Percentiles rank a stretch among this genome's conserved stretches.
These are phyloP conservation scores for Coffea humblotiana DNA, from an alignment of 305 asterid genomes.

Conservation along the genomic window DNA sequence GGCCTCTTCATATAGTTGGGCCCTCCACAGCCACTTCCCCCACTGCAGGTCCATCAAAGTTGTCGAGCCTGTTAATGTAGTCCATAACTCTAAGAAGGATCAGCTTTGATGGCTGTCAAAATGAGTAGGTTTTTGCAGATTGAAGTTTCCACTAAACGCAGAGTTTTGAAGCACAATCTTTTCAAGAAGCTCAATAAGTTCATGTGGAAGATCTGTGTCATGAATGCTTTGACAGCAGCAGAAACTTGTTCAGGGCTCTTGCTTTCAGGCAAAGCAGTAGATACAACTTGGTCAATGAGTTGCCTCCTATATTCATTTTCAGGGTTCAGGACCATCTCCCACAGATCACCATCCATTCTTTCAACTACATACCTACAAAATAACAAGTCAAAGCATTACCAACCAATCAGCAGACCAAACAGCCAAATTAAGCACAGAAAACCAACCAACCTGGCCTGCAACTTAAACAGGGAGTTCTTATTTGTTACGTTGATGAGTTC, in stretches of 20 bases:
- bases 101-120: slow-evolving; percentile 97
- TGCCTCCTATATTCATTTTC: slow-evolving; percentile 97
- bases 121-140: slow-evolving; percentile 92
- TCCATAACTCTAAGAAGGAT: slow-evolving; percentile 97
- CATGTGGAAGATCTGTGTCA: slow-evolving; percentile 99
- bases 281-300: slow-evolving; percentile 99
- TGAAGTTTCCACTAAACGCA: slow-evolving; percentile 97
- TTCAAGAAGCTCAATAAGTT: slow-evolving; percentile 95
- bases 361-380: slow-evolving; percentile 87
- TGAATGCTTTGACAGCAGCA: slow-evolving; percentile 98
- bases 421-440: slow-evolving; percentile 17
- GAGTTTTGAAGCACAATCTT: slow-evolving; percentile 98
- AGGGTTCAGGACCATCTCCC: slow-evolving; percentile 94
- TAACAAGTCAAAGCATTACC: slow-evolving; percentile 21
- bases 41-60: slow-evolving; percentile 99
- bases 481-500: slow-evolving; percentile 94
- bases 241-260: slow-evolving; percentile 99
- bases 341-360: slow-evolving; percentile 97
- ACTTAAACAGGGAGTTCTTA: slow-evolving; percentile 92
- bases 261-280: slow-evolving; percentile 99
- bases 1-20: slow-evolving; percentile 93
- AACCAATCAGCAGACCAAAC: slow-evolving; percentile 15
- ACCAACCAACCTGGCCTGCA: slow-evolving; percentile 84
- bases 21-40: slow-evolving; percentile 99
- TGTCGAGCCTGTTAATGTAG: slow-evolving; percentile 91